These are phyloP conservation scores for Aureobasidium lini DNA, from an alignment of 2,329 filamentous ascomycete genomes.

Conservation along the genomic window DNA sequence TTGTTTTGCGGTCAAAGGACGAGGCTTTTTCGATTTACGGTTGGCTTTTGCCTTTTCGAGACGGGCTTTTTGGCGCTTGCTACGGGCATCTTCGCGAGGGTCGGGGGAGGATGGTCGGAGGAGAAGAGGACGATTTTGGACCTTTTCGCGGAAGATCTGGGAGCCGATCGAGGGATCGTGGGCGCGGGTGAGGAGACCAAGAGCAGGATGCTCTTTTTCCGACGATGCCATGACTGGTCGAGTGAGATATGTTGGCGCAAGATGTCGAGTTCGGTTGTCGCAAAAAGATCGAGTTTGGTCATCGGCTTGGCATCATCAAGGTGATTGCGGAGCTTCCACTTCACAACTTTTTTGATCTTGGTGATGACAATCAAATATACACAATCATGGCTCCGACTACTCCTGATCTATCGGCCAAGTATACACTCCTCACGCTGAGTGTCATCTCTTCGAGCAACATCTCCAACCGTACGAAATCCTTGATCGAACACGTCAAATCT, in stretches of 20 bases:
- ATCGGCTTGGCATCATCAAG: slow-evolving; percentile 9
- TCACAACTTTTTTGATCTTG: not conserved
- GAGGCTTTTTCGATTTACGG: slow-evolving; percentile 43
- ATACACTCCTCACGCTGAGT: slow-evolving; percentile 21
- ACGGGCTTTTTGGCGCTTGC: slow-evolving; percentile 30
- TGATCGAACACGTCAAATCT: slow-evolving; percentile 20
- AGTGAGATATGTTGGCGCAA: not conserved
- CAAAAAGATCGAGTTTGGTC: not conserved
- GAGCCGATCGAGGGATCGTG: slow-evolving; percentile 66
- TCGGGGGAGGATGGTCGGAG: slow-evolving; percentile 69
- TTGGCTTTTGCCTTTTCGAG: slow-evolving; percentile 25
- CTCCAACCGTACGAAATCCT: slow-evolving; percentile 22
- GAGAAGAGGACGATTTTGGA: slow-evolving; percentile 73
- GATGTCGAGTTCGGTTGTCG: not conserved
- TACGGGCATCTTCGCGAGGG: slow-evolving; percentile 46
- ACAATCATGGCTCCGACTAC: not conserved
- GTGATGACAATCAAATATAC: not conserved
- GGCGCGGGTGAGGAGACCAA: slow-evolving; percentile 64
- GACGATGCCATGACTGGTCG: not conserved
- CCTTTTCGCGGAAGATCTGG: slow-evolving; percentile 72
- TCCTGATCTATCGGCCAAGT: slow-evolving; percentile 16
- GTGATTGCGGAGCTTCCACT: not conserved
- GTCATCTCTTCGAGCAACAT: slow-evolving; percentile 25
- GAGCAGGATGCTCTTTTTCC: slow-evolving; percentile 26
- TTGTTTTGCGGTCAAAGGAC: slow-evolving; percentile 70